These are phyloP conservation scores for Candolleomyces efflorescens DNA, from an alignment of 768 basidiomycete species.

Conservation along the genomic window DNA sequence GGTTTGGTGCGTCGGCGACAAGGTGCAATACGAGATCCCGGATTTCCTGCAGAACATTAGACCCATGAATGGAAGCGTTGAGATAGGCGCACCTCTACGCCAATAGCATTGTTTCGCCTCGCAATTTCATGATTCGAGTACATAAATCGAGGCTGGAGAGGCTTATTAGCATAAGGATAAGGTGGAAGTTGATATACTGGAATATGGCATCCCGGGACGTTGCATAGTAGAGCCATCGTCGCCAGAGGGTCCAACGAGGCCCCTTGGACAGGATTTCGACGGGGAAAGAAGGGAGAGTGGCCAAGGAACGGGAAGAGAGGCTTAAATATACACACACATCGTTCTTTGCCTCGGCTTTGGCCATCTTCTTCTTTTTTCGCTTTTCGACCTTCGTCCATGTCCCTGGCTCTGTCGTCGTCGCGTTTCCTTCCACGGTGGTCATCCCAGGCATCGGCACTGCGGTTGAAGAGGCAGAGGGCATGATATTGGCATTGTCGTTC, in stretches of 20 bases:
- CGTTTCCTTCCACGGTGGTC: conserved; percentile 16
- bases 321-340: conserved; percentile 48
- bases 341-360: conserved; percentile 51
- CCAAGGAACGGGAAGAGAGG: conserved; percentile 7
- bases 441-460: conserved; percentile 2
- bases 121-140: conserved; percentile 76
- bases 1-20: no score
- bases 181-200: no score
- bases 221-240: no score
- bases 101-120: conserved; percentile 67
- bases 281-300: neutral
- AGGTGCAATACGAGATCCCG: no score
- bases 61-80: no score
- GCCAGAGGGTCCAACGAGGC: no score
- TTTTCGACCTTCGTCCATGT: conserved; percentile 72
- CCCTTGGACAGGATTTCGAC: no score
- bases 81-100: no score
- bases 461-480: neutral
- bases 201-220: no score
- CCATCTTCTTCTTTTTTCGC: conserved; percentile 66
- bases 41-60: no score
- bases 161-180: conserved; percentile 23
- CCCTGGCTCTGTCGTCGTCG: neutral
- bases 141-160: conserved; percentile 70
- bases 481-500: neutral